Percentiles rank a stretch among this genome's conserved stretches.
These are phyloP conservation scores for Diaporthe sp. DNA, from an alignment of 2,329 filamentous ascomycete genomes.

Conservation along the genomic window DNA sequence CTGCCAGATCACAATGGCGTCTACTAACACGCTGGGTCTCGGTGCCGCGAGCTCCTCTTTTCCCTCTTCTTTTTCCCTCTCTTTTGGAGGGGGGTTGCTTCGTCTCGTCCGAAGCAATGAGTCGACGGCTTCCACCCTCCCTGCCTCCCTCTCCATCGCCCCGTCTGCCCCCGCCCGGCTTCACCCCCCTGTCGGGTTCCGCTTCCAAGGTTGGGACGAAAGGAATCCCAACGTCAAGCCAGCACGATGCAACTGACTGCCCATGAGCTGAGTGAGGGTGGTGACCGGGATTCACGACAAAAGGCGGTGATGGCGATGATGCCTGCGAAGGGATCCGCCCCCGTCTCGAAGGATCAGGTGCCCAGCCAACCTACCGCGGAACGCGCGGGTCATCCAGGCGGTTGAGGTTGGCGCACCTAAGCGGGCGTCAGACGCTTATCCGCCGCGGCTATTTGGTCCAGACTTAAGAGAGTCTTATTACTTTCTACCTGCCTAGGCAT, in stretches of 20 bases:
- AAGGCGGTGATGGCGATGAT: slow-evolving; percentile 25
- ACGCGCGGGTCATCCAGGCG: background rate
- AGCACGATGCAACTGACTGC: background rate
- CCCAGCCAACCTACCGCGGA: background rate
- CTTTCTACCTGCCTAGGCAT: background rate
- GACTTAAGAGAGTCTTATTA: background rate
- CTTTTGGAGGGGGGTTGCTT: background rate
- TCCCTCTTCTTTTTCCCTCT: background rate
- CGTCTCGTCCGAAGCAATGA: slow-evolving; percentile 20
- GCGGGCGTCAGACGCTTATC: slow-evolving; percentile 38
- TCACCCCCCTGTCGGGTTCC: background rate
- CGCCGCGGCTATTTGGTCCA: slow-evolving; percentile 24
- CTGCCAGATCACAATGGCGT: slow-evolving; percentile 37
- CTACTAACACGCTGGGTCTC: slow-evolving; percentile 13
- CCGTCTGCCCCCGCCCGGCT: background rate
- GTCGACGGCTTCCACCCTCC: background rate
- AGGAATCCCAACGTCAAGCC: background rate
- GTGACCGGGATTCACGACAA: background rate
- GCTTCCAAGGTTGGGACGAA: slow-evolving; percentile 8
- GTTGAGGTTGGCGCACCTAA: slow-evolving; percentile 27
- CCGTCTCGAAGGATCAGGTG: slow-evolving; percentile 19
- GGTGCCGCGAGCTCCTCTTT: background rate
- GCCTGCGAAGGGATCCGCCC: background rate
- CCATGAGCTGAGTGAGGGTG: background rate
- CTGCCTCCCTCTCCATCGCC: slow-evolving; percentile 9